phyloP scores from a whole-genome alignment of 805 yeast genomes.

The Ascoidea rubescens region DNA sequence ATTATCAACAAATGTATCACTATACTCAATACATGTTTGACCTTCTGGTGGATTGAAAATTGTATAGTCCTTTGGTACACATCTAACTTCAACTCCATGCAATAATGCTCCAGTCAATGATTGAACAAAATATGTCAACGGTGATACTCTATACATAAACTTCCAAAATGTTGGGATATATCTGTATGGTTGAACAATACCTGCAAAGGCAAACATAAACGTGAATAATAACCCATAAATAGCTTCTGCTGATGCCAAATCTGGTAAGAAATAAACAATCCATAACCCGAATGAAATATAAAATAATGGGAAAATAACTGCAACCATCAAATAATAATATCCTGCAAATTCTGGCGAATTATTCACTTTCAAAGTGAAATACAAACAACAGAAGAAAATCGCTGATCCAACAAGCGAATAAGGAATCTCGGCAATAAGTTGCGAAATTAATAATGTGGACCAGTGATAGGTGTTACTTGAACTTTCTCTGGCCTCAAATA shows the following conservation, averaged over 20 bases:
- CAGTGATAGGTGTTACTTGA: conserved; percentile 65
- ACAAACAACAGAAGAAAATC: conserved; percentile 37
- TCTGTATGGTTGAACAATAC: conserved; percentile 33
- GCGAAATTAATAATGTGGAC: conserved; percentile 42
- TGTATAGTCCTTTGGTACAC: conserved; percentile 33
- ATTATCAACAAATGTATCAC: conserved; percentile 25
- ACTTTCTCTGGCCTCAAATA: conserved; percentile 58
- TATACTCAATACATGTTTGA: conserved; percentile 45
- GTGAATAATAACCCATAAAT: conserved; percentile 40
- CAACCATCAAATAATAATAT: conserved; percentile 33
- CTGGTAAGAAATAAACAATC: conserved; percentile 43
- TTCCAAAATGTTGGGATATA: conserved; percentile 29
- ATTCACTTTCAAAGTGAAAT: conserved; percentile 31
- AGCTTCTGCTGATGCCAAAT: conserved; percentile 54
- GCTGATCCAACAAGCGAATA: conserved; percentile 37
- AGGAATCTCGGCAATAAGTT: conserved; percentile 45
- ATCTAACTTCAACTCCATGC: conserved; percentile 37
- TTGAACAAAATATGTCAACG: conserved; percentile 27
- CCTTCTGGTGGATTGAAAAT: conserved; percentile 41
- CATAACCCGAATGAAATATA: conserved; percentile 40
- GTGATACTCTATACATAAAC: conserved; percentile 25
- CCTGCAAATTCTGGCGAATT: conserved; percentile 35
- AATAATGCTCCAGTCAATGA: conserved; percentile 33
- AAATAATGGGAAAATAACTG: conserved; percentile 35
- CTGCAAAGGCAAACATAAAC: conserved; percentile 51